These are phyloP conservation scores for Huntiella decipiens DNA, from an alignment of 2,329 filamentous ascomycete species.

Conservation along the genomic window DNA sequence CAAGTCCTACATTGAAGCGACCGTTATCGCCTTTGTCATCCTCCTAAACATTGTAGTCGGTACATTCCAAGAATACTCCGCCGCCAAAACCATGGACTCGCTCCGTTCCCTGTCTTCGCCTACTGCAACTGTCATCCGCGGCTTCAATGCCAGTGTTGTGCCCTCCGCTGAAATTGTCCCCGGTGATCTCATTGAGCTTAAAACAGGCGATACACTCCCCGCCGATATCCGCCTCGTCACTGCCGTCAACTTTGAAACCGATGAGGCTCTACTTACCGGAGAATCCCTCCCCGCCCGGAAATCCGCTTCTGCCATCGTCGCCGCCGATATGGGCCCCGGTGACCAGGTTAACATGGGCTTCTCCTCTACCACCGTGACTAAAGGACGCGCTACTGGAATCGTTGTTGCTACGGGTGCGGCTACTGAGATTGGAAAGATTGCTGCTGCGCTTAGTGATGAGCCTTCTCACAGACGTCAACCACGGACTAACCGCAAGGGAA, in stretches of 20 bases:
- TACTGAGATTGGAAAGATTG: conserved; percentile 41
- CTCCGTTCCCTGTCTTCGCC: conserved; percentile 20
- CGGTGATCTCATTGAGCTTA: conserved; percentile 33
- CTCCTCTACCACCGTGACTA: conserved; percentile 35
- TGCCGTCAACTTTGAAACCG: conserved; percentile 42
- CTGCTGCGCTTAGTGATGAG: conserved; percentile 29
- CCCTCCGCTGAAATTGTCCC: conserved; percentile 26
- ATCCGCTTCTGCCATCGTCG: conserved; percentile 23
- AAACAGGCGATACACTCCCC: conserved; percentile 35
- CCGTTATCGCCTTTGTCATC: conserved; percentile 31
- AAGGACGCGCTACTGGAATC: conserved; percentile 37
- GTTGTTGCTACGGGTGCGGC: conserved; percentile 40
- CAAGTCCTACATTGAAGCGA: conserved; percentile 31
- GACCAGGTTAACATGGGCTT: conserved; percentile 39
- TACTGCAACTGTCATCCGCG: conserved; percentile 21
- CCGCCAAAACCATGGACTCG: conserved; percentile 25
- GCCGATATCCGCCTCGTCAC: conserved; percentile 36
- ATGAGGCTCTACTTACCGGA: conserved; percentile 42
- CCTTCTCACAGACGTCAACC: conserved; percentile 31
- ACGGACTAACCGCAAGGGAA: conserved; percentile 32
- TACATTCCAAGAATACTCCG: conserved; percentile 24
- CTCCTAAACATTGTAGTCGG: conserved; percentile 32
- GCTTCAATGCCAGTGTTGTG: conserved; percentile 18
- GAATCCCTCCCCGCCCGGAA: conserved; percentile 38
- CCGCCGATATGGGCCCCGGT: conserved; percentile 21